Base-by-base conservation (phyloP, 2,329 filamentous ascomycete genomes). In the Claviceps fusiformis region DNA sequence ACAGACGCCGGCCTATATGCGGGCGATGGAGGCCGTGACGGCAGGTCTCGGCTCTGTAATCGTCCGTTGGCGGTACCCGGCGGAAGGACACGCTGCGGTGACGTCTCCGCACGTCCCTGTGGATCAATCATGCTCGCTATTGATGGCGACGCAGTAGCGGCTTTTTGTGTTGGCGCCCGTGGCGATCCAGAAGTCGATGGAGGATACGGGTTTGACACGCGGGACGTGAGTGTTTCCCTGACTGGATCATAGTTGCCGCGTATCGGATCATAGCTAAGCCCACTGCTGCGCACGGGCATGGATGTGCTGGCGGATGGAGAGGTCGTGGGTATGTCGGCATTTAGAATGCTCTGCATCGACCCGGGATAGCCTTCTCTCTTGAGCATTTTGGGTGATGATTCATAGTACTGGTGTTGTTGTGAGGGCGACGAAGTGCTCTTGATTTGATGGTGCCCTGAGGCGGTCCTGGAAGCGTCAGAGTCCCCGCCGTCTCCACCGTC, bases 231-330 rank as follows among this genome's bases (percentile, higher is more conserved):
- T 3, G 80, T 87, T 63, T 81, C 81, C 46, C 81, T 73, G 51
- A 83, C 75, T 1, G 81, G 81, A 61, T 85, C 81, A 61, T 83
- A 85, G 59, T 79, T 83, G n/a, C 86, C 88, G 50, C 91, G 82
- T 59, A 95, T 90, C 0, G 91, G 91, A 68, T 96, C 91, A 71
- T 93, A 96, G 63, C 86, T 89, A 64, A 89, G 87, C 47, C 89
- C 86, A 63, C 86, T 87, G 15, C 85, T 83, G 52, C 85, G 75
- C 51, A 75, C 71, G 9, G 75, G 74, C 19, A 72, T 65, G 47
- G 72, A 57, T 58, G 69, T 59, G 72, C 56, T 76, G 70, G 53
- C 56, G 19, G 55, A 47, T 70, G 73, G 44, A 68, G 74, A 57
- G 70, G 75, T 48, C 70, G 69, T 54, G 69, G 71, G 59, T 19